Evolutionary conservation across 768 basidiomycete species (phyloP), one percentile per base, ranked within the genome.

Genomic region (Kondoa malvinella): DNA sequence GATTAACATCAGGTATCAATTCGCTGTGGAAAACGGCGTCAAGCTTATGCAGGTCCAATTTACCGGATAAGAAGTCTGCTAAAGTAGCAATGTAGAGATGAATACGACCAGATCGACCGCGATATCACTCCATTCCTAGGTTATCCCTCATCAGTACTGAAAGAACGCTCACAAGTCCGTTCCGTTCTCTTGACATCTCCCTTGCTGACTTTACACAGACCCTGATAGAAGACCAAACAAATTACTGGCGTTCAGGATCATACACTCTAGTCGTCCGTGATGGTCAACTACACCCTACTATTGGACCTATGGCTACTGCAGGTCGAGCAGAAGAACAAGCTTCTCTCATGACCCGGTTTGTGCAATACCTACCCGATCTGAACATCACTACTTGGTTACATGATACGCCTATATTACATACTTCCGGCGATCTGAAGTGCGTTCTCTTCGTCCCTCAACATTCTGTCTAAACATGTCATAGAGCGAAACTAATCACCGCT

Each of bases 31-130:
- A 26, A 68, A 68, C 31, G 40, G 63, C 21, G 68, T 68, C 56
- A 68, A 65, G 56, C 64, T 68, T 16, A 29, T 68, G 33, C n/a
- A n/a, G n/a, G n/a, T n/a, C n/a, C n/a, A n/a, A n/a, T n/a, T n/a
- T n/a, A n/a, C n/a, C n/a, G n/a, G n/a, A n/a, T n/a, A n/a, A n/a
- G n/a, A n/a, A n/a, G n/a, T n/a, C n/a, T n/a, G n/a, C n/a, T n/a
- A n/a, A n/a, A n/a, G n/a, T n/a, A n/a, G n/a, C 50, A 56, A 56
- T 56, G n/a, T 4, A 59, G 71, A 66, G 74, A 75, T 71, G 71
- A 73, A 34, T 75, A 72, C 64, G 74, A 75, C 67, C 66, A 71
- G 17, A 75, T 71, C 34, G 56, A 67, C 34, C 69, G 67, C 40
- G 74, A 75, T 66, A 58, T 75, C 58, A 60, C 70, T 32, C 69